A percentile compares a stretch with the other conserved stretches of the same genome.
These are phyloP conservation scores for Microbotryomycetes sp. DNA, from an alignment of 1,284 basidiomycete genomes.

Conservation along the genomic window DNA sequence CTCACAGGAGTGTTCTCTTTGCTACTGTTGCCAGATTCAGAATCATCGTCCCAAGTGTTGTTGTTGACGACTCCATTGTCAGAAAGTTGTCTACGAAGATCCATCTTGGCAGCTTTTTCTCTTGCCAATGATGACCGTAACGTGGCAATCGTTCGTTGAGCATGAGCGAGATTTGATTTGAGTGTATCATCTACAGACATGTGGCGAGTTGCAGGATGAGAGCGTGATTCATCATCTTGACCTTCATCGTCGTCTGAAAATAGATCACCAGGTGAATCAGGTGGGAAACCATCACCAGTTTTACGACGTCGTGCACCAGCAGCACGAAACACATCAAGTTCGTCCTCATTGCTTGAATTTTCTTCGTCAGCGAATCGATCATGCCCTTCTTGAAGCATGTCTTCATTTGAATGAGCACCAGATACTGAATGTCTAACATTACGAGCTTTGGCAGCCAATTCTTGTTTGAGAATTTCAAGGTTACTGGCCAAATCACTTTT, in stretches of 20 bases:
- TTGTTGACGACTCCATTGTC: slow-evolving; percentile 12
- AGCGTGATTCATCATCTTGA: slow-evolving; percentile 40
- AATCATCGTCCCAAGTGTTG: not conserved
- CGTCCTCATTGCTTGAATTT: slow-evolving; percentile 8
- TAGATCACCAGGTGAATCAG: slow-evolving; percentile 42
- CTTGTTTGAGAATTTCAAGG: slow-evolving; percentile 64
- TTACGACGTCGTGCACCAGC: slow-evolving; percentile 61
- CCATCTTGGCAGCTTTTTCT: slow-evolving; percentile 69
- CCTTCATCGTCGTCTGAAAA: slow-evolving; percentile 44
- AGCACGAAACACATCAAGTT: slow-evolving; percentile 24
- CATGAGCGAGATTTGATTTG: slow-evolving; percentile 69
- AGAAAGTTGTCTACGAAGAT: slow-evolving; percentile 38
- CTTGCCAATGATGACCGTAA: slow-evolving; percentile 67
- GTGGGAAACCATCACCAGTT: slow-evolving; percentile 46
- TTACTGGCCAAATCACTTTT: slow-evolving; percentile 81
- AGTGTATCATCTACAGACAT: slow-evolving; percentile 59
- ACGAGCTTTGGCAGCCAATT: slow-evolving; percentile 50
- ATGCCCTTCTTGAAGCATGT: slow-evolving; percentile 47
- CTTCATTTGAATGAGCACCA: slow-evolving; percentile 7
- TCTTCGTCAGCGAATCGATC: slow-evolving; percentile 55
- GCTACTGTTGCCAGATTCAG: not conserved
- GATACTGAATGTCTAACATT: slow-evolving; percentile 28
- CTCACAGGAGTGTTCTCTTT: slow-evolving; percentile 4
- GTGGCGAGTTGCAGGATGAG: slow-evolving; percentile 39
- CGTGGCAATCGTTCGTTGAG: slow-evolving; percentile 61